Evolutionary conservation across 495 filamentous ascomycete species (phyloP).

Genomic region (Xylaria intraflava): DNA sequence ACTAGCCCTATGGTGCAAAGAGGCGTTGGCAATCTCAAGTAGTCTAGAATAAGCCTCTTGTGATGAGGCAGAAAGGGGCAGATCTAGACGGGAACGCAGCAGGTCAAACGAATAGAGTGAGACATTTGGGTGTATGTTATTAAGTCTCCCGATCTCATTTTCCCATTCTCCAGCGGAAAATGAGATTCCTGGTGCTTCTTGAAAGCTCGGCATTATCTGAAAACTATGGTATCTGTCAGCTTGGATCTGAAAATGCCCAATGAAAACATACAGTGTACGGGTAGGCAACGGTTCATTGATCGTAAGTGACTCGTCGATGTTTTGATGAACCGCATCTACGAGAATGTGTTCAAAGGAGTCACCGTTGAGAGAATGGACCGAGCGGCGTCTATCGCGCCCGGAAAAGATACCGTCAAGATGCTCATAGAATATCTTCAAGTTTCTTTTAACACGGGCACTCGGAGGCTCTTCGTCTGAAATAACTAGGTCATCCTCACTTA

Average conservation of each 20-base stretch:
- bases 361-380: background rate
- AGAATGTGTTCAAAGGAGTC: slow-evolving; percentile 6
- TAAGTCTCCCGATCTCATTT: slow-evolving; percentile 13
- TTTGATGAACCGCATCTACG: slow-evolving; percentile 14
- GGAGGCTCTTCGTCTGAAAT: background rate
- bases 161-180: slow-evolving; percentile 14
- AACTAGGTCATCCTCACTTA: slow-evolving; percentile 16
- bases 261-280: slow-evolving; percentile 22
- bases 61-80: slow-evolving; percentile 6
- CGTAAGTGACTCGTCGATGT: slow-evolving; percentile 10
- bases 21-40: slow-evolving; percentile 3
- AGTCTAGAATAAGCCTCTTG: slow-evolving; percentile 12
- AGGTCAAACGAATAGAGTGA: slow-evolving; percentile 9
- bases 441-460: background rate
- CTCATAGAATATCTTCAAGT: slow-evolving; percentile 20
- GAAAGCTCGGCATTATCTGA: slow-evolving; percentile 13
- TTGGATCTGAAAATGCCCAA: background rate
- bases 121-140: slow-evolving; percentile 10
- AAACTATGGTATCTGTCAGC: slow-evolving; percentile 17
- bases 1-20: background rate
- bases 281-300: slow-evolving; percentile 10
- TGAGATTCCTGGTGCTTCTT: background rate
- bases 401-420: slow-evolving; percentile 7
- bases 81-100: slow-evolving; percentile 3
- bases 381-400: background rate